Conservation (phyloP, 1,139 yeast genomes). For the Geotrichum siamense region DNA sequence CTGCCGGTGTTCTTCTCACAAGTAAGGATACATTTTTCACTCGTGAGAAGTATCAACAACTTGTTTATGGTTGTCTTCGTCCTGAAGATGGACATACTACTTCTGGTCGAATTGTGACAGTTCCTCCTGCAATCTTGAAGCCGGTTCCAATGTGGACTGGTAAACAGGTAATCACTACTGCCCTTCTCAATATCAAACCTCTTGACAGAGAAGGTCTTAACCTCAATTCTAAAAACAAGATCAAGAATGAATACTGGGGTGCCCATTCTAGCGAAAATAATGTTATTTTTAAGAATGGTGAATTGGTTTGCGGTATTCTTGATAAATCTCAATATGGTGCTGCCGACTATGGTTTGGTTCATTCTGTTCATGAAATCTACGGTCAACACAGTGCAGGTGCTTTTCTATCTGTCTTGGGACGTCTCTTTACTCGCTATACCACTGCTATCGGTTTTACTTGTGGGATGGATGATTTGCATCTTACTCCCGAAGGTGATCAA, state of each 20-base stretch:
- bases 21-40: conserved; percentile 86
- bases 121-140: conserved; percentile 83
- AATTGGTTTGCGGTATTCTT: conserved; percentile 79
- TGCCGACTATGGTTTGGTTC: conserved; percentile 92
- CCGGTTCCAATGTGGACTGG: conserved; percentile 98
- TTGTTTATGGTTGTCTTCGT: conserved; percentile 86
- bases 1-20: conserved; percentile 98
- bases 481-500: conserved; percentile 82
- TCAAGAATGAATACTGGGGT: conserved; percentile 95
- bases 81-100: conserved; percentile 98
- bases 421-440: conserved; percentile 89
- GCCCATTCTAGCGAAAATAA: conserved; percentile 72
- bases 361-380: conserved; percentile 90
- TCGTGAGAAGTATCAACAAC: conserved; percentile 87
- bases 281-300: conserved; percentile 82
- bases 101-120: conserved; percentile 54
- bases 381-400: conserved; percentile 90
- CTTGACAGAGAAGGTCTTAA: conserved; percentile 85
- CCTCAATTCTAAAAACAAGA: conserved; percentile 72
- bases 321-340: conserved; percentile 99
- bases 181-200: conserved; percentile 75
- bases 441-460: conserved; percentile 93
- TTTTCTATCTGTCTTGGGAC: conserved; percentile 81
- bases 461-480: conserved; percentile 98
- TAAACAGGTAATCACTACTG: conserved; percentile 91